These are phyloP conservation scores for Viola pubescens DNA, from an alignment of 441 rosid species.

Conservation along the genomic window DNA sequence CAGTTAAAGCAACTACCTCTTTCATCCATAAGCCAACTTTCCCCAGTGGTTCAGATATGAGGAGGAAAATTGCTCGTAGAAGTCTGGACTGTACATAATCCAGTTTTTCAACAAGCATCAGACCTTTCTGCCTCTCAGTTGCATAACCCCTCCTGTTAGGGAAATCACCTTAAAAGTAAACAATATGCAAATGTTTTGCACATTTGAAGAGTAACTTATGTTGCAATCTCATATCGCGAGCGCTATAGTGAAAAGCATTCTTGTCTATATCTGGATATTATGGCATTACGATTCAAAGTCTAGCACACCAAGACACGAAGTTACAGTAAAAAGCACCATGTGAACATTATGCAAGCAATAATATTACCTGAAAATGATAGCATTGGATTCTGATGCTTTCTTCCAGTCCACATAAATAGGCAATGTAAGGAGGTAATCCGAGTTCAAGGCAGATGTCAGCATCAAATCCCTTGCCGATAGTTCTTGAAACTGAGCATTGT, in stretches of 20 bases:
- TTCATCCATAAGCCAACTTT: slow-evolving; percentile 60
- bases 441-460: slow-evolving; percentile 77
- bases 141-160: slow-evolving; percentile 84
- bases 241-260: not conserved
- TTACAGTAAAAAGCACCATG: not conserved
- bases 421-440: slow-evolving; percentile 89
- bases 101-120: slow-evolving; percentile 79
- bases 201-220: not conserved
- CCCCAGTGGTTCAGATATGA: slow-evolving; percentile 66
- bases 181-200: slow-evolving; percentile 2
- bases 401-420: slow-evolving; percentile 93
- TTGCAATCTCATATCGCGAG: slow-evolving; percentile 2
- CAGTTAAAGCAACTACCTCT: slow-evolving; percentile 41
- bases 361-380: slow-evolving; percentile 75
- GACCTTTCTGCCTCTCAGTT: slow-evolving; percentile 86
- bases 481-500: slow-evolving; percentile 82
- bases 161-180: slow-evolving; percentile 11
- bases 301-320: not conserved
- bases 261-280: not conserved
- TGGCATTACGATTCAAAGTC: not conserved
- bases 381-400: slow-evolving; percentile 77
- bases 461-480: slow-evolving; percentile 81
- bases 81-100: slow-evolving; percentile 85
- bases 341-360: not conserved
- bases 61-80: slow-evolving; percentile 54